Percentiles rank a stretch among this genome's conserved stretches.
phyloP scores from a whole-genome alignment of 352 stramenopile genomes.

The Phytophthora niederhauseri region DNA sequence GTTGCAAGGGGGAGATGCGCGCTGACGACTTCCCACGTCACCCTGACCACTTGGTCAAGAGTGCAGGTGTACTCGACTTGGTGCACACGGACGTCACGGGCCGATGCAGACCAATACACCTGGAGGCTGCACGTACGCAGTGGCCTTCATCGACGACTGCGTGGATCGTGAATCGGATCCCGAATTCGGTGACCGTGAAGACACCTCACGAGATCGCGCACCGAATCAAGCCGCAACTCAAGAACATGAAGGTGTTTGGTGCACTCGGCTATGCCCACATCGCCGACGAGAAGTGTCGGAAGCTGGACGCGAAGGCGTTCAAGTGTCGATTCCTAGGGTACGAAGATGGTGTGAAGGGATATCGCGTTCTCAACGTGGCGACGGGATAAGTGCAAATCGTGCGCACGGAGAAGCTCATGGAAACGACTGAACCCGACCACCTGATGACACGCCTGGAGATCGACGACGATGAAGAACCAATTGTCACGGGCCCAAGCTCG shows the following conservation, averaged over 20 bases:
- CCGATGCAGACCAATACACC: constrained; percentile 26
- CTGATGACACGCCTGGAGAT: not conserved
- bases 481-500: not conserved
- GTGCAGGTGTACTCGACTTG: constrained; percentile 4
- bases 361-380: constrained; percentile 4
- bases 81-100: constrained; percentile 28
- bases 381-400: constrained; percentile 3
- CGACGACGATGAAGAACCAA: not conserved
- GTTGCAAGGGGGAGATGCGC: constrained; percentile 21
- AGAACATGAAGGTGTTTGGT: too few relatives aligned
- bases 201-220: too few relatives aligned
- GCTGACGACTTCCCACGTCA: constrained; percentile 8
- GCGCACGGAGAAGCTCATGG: not conserved
- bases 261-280: too few relatives aligned
- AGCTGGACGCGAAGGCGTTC: too few relatives aligned
- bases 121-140: constrained; percentile 16
- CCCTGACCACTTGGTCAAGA: constrained; percentile 21
- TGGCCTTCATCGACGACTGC: constrained; percentile 25
- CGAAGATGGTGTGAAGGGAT: not conserved
- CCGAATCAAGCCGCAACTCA: too few relatives aligned
- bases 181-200: constrained; percentile 14
- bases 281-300: too few relatives aligned
- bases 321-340: not conserved
- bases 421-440: not conserved
- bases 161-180: constrained; percentile 19